Base-by-base conservation (phyloP, 768 basidiomycete genomes). In the Cystobasidium ongulense region DNA sequence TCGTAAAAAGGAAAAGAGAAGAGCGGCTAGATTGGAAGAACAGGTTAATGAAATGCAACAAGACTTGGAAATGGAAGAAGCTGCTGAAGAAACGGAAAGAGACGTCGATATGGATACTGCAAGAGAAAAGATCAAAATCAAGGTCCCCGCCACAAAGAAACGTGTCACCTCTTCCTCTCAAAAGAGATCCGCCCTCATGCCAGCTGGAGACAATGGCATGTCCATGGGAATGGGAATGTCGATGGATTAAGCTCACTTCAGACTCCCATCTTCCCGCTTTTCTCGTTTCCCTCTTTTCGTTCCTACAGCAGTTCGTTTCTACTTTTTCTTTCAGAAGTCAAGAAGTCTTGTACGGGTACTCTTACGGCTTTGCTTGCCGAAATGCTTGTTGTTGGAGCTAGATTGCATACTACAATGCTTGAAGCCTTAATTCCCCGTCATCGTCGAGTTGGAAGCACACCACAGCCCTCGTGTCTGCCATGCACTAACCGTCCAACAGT, bases 1-100 rank as follows among this genome's bases (percentile, higher is more conserved):
- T 75, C 74, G 59, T 75, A 77, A 74, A 77, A 79, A 74, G 76
- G 76, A 21, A 72, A 54, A 17, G 72, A 75, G 1, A 74, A 76
- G 63, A 59, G 53, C 5, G 35, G 36, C 50, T 7, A 71, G 53
- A 43, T 52, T 71, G 27, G 53, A 71, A 68, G 38, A 75, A 53
- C 27, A 71, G 50, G 57, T 73, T 41, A 46, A 65, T n/a, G 65
- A 64, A 11, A 70, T 78, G 54, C 73, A 68, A 50, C 75, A 65
- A 27, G 78, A 65, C 17, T 75, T 78, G 29, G 76, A 64, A 1
- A 61, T 17, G 35, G 76, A 72, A 18, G 76, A 50, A 2, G 76
- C 46, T 66, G 57, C 61, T 54, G 73, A 74, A 23, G 73, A 70
- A 35, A 76, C 76, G 64, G 75, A 75, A 23, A 70, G 67, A 36